Base-by-base conservation (phyloP, 1,284 basidiomycete genomes). In the Tetrapyrgos nigripes region DNA sequence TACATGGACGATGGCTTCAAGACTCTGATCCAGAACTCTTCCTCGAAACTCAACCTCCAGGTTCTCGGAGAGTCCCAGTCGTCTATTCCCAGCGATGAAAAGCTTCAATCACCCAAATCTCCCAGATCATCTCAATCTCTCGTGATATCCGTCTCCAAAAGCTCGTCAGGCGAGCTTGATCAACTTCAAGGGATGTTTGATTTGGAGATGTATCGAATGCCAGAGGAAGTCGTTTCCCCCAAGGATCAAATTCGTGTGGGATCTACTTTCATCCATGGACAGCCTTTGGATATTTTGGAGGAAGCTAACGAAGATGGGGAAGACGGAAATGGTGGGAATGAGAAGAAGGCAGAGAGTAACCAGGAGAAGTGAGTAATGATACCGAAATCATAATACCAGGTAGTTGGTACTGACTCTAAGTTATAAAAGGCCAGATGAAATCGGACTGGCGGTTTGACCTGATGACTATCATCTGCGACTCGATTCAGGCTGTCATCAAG, bases 1-100 rank as follows among this genome's bases (percentile, higher is more conserved):
- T 79, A 79, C 62, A 71, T 81, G 67, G 76, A 80, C 59, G 66
- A 76, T 43, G 77, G 76, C 29, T 83, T 83, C 70, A 79, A 73
- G 61, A 66, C 69, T 2, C 71, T 83, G 68, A 74, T 83, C 13
- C 64, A 75, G 31, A 65, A 67, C 44, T 74, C 76, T 23, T 70
- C 69, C 46, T 58, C 53, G 24, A 50, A 21, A 29, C 8, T 50
- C 9, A 21, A 21, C 13, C 14, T 33, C 10, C 24, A 26, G 17
- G 33, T 24, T 43, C 19, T 19, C 19, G 40, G 24, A 31, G 17
- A 8, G 21, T 17, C 11, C 11, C 28, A 28, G n/a, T 31, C 55
- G n/a, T n/a, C n/a, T n/a, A n/a, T n/a, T n/a, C 37, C 37, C 17
- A 40, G 37, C 17, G 13, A 11, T n/a, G 37, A 40, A 9, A 9